Evolutionary conservation across 1,284 basidiomycete species (phyloP), one percentile per base, ranked within the genome.

Genomic region (Cutaneotrichosporon mucoides): DNA sequence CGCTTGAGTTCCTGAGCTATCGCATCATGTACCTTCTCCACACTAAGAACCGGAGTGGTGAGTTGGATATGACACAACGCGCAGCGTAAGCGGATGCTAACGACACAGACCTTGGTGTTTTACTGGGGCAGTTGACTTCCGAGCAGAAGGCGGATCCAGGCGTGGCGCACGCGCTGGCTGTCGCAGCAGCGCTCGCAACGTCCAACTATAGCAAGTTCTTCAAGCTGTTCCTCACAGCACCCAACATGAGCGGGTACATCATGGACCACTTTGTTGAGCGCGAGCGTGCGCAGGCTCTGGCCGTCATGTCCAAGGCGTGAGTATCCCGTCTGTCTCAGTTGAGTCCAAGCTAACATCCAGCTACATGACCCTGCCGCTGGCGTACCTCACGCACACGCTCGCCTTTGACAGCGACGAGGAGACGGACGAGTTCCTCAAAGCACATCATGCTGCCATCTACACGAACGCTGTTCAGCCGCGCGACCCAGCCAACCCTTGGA

Each of bases 231-330:
- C 70, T 85, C 66, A 82, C 83, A 61, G 90, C 92, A 47, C 94
- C 94, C 45, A 95, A 95, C 75, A 98, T 99, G 96, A 92, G 92
- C 53, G 93, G 86, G 58, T 98, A 98, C 78, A 92, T 99, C 73
- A 96, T 99, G 91, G 95, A 99, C 78, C 93, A 98, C 77, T 97
- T 99, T 76, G 88, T 97, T 67, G 87, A 89, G 72, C 85, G 96
- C 66, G 96, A 98, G 80, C 82, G 96, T 57, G 84, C 90, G 57
- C 86, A 87, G 62, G 93, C 93, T 1, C 79, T 99, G 59, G 84
- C 92, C 68, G 85, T 89, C 68, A 93, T 99, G 81, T 85, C 91
- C 42, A 94, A 89, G 84, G 88, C 90, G 93, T 95, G 68, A 73
- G 92, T 82, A 3, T 8, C 34, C 24, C 24, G 24, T 9, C 40